Conservation (phyloP, 768 basidiomycete species). For the Mycena amicta region DNA sequence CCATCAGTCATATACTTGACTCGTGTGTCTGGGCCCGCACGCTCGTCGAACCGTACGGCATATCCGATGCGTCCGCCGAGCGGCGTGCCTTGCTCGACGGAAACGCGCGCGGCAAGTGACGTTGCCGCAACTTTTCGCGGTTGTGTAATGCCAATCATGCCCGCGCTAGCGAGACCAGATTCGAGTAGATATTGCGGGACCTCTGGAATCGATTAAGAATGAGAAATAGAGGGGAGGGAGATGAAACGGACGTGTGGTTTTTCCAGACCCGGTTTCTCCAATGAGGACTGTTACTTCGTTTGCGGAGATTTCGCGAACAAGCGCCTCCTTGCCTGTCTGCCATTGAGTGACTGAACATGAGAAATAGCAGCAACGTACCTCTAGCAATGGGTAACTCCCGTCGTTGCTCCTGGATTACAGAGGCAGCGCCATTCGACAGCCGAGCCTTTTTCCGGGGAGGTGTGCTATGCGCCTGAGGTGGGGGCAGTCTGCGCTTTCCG, state of each 20-base stretch:
- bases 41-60: slow-evolving; percentile 94
- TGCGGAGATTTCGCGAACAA: slow-evolving; percentile 69
- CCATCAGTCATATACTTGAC: slow-evolving; percentile 98
- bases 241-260: slow-evolving; percentile 88
- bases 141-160: slow-evolving; percentile 90
- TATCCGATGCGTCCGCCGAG: slow-evolving; percentile 88
- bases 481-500: neutral
- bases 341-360: neutral
- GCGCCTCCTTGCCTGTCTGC: slow-evolving; percentile 66
- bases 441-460: neutral
- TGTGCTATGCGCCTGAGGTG: neutral
- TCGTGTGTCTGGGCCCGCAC: slow-evolving; percentile 66
- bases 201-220: slow-evolving; percentile 52
- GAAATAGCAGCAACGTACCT: neutral
- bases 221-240: neutral
- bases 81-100: slow-evolving; percentile 72
- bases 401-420: neutral
- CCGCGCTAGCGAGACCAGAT: slow-evolving; percentile 67
- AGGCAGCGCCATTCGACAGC: neutral
- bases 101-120: slow-evolving; percentile 89
- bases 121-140: slow-evolving; percentile 95
- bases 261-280: slow-evolving; percentile 97
- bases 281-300: slow-evolving; percentile 89
- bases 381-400: neutral
- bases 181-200: slow-evolving; percentile 95